Evolutionary conservation across 164 flowering plant genomes (phyloP), one percentile per base, ranked within the genome.

Genomic region (Nymphaea colorata): DNA sequence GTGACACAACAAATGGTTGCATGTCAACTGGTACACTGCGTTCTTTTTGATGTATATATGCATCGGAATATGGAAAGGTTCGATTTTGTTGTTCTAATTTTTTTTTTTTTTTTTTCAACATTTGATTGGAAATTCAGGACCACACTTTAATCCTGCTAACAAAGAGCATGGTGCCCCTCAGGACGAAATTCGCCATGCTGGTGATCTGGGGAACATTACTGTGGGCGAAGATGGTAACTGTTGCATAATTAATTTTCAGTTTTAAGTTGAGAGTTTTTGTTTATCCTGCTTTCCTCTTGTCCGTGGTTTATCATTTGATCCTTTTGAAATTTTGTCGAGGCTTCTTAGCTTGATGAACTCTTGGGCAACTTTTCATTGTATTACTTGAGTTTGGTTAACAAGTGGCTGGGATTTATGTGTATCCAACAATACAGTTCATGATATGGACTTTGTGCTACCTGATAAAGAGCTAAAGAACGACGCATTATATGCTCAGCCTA

Each of bases 1-100:
- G 98, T 43, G 98, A 92, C 79, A 95, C 99, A 15, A 92, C 98
- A 43, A 95, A 95, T 74, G 99, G 98, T 41, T 95, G 99, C 82
- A 80, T 88, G 89, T 95, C 99, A 68, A 92, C 99, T 72, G 98
- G 98, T 90, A 86, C 14, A 16, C 0, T 25, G 41, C 51, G 25
- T 57, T 36, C 45, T 70, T 59, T 53, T 66, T 67, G 4, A 42
- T 51, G 15, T 43, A n/a, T 3, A 12, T 14, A 0, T 59, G 16
- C 3, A n/a, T 15, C 3, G 15, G 69, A 59, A 67, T 36, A 68
- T 16, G 14, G 15, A 47, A 47, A 12, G 12, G 43, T 70, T 15
- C 14, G 15, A 15, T 14, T 7, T 6, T 25, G 43, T 64, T 65
- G 5, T 70, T 3, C 41, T 5, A 15, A 62, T 67, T 51, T 41